A percentile compares a stretch with the other conserved stretches of the same genome.
phyloP scores from a whole-genome alignment of 2,329 filamentous ascomycete species.

The Dryadomyces quercus-mongolicae region DNA sequence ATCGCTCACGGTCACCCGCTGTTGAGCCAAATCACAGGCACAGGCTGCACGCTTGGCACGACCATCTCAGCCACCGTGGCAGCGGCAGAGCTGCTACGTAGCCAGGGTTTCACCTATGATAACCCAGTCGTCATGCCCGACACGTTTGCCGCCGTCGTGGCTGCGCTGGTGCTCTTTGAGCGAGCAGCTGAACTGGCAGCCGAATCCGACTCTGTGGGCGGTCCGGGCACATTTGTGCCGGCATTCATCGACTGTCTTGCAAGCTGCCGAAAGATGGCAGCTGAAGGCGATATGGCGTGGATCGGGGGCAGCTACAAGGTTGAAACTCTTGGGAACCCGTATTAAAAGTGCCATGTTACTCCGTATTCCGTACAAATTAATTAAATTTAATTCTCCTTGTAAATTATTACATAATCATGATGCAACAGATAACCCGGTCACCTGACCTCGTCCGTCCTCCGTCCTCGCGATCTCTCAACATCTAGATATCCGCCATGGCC shows the following conservation, averaged over 20 bases:
- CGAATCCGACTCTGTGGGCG: slow-evolving; percentile 50
- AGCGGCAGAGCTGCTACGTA: slow-evolving; percentile 28
- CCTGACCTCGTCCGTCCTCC: neutral
- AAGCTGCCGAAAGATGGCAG: slow-evolving; percentile 19
- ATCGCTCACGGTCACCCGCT: slow-evolving; percentile 67
- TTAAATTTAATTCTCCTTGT: too few species aligned
- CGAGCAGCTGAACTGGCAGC: slow-evolving; percentile 59
- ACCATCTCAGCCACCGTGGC: slow-evolving; percentile 66
- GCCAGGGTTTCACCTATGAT: too few species aligned
- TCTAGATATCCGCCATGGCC: neutral
- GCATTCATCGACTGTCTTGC: slow-evolving; percentile 66
- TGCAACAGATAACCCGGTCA: neutral
- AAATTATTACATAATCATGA: too few species aligned
- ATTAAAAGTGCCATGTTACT: too few species aligned
- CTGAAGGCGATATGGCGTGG: slow-evolving; percentile 11
- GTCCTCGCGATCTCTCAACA: slow-evolving; percentile 1
- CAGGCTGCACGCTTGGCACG: slow-evolving; percentile 77
- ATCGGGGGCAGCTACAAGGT: neutral
- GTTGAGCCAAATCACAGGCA: slow-evolving; percentile 62
- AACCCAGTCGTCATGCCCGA: slow-evolving; percentile 24
- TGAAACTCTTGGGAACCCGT: neutral
- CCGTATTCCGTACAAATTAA: too few species aligned
- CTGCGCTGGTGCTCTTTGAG: slow-evolving; percentile 68
- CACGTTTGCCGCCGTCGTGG: slow-evolving; percentile 59
- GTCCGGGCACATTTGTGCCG: slow-evolving; percentile 78